These are phyloP conservation scores for Fusarium sp. DNA, from an alignment of 2,329 filamentous ascomycete species.

Conservation along the genomic window DNA sequence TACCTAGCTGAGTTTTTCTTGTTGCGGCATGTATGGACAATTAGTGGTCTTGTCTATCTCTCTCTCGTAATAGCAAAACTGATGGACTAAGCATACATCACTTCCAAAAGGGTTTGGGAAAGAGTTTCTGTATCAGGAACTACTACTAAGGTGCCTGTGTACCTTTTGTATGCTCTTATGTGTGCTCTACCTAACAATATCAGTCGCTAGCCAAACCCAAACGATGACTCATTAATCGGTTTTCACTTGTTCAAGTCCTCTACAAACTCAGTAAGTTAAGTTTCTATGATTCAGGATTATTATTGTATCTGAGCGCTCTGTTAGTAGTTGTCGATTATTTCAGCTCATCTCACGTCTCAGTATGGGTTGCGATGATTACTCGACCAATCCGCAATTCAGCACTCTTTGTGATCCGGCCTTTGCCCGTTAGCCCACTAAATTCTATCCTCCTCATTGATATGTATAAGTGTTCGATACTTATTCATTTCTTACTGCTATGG, in stretches of 20 bases:
- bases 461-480: background rate
- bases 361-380: background rate
- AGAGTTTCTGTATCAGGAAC: background rate
- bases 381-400: background rate
- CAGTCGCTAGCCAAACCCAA: background rate
- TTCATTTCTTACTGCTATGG: background rate
- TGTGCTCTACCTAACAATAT: background rate
- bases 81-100: background rate
- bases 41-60: constrained; percentile 2
- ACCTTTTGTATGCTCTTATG: background rate
- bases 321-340: background rate
- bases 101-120: background rate
- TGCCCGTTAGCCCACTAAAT: background rate
- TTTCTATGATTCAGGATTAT: background rate
- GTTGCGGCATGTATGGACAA: constrained; percentile 21
- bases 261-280: background rate
- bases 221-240: background rate
- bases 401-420: background rate
- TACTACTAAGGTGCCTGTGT: background rate
- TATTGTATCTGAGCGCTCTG: background rate
- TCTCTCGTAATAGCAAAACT: background rate
- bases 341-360: background rate
- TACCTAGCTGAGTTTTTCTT: constrained; percentile 36
- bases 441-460: background rate
- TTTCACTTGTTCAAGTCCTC: background rate